Evolutionary conservation across 805 yeast genomes (phyloP).

Genomic region (Wickerhamomyces bisporus): DNA sequence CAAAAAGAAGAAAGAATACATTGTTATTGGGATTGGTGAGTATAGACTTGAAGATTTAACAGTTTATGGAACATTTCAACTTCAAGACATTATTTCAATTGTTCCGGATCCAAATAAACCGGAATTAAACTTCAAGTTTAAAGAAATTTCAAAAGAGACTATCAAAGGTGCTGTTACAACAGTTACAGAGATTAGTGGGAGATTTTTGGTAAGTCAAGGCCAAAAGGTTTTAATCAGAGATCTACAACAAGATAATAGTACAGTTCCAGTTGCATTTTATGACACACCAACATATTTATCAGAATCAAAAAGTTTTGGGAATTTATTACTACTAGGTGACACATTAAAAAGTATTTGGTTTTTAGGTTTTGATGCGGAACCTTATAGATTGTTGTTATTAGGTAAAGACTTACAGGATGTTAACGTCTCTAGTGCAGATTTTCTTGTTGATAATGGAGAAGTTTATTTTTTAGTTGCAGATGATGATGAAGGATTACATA

Average conservation of each 20-base stretch:
- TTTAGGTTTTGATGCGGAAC: constrained; percentile 91
- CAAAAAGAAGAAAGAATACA: constrained; percentile 50
- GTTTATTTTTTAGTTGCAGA: constrained; percentile 67
- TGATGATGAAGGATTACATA: constrained; percentile 56
- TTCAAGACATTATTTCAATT: constrained; percentile 72
- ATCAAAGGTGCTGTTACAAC: constrained; percentile 82
- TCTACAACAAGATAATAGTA: constrained; percentile 76
- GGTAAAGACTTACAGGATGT: constrained; percentile 68
- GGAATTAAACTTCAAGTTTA: constrained; percentile 74
- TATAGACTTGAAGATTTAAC: constrained; percentile 76
- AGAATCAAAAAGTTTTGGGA: constrained; percentile 79
- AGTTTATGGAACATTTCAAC: constrained; percentile 70
- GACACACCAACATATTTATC: constrained; percentile 79
- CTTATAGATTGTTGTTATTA: constrained; percentile 74
- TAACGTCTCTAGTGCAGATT: constrained; percentile 70
- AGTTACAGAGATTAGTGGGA: constrained; percentile 74
- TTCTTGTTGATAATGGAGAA: constrained; percentile 65
- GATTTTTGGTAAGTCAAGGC: constrained; percentile 81
- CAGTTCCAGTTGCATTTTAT: constrained; percentile 89
- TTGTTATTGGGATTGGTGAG: constrained; percentile 76
- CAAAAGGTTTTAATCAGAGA: constrained; percentile 74
- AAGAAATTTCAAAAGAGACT: constrained; percentile 64
- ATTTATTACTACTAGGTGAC: constrained; percentile 79
- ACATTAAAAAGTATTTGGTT: constrained; percentile 70
- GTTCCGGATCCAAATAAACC: constrained; percentile 88